Base-by-base conservation (phyloP, 2,329 filamentous ascomycete species). In the Talaromyces verruculosus region DNA sequence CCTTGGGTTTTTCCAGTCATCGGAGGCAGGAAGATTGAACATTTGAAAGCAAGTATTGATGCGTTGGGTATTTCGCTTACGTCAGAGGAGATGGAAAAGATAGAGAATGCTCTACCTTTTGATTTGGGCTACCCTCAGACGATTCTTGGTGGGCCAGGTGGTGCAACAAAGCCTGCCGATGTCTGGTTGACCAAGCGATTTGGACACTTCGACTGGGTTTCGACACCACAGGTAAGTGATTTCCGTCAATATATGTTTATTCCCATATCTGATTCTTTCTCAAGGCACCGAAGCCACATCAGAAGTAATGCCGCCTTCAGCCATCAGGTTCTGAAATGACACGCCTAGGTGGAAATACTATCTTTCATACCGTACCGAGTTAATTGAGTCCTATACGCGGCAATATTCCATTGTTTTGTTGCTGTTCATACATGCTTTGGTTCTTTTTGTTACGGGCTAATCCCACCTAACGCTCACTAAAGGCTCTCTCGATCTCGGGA, bases 61-160 rank as follows among this genome's bases (percentile, higher is more conserved):
- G 84, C 84, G 0, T 70, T 88, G 61, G 78, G 73, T 5, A 73
- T 88, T 45, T 70, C 74, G 35, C 75, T 88, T 63, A 82, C 80
- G 0, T 77, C 82, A 1, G 80, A 84, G n/a, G 84, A 88, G 65
- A 77, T 88, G 7, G 73, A 78, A 49, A 79, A 82, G 66, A 83
- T 88, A 63, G 85, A 88, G 67, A 72, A 72, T 8, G 80, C 83
- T 15, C 73, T 75, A 22, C 72, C 78, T 4, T 88, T 88, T 66
- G 82, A 87, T 11, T 35, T 81, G 13, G 85, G 86, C 0, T 88
- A 86, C 73, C 85, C 85, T 0, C 72, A 75, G 73, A 78, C 74
- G 13, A 49, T 65, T 22, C 47, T 65, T 39, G 58, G 30, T 37
- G 39, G 30, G 6, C 35, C 49, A 19, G n/a, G 22, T 10, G 49